Evolutionary conservation across 192 early-diverging fungal genomes (phyloP), one percentile per base, ranked within the genome.

Genomic region (Podila epigama): DNA sequence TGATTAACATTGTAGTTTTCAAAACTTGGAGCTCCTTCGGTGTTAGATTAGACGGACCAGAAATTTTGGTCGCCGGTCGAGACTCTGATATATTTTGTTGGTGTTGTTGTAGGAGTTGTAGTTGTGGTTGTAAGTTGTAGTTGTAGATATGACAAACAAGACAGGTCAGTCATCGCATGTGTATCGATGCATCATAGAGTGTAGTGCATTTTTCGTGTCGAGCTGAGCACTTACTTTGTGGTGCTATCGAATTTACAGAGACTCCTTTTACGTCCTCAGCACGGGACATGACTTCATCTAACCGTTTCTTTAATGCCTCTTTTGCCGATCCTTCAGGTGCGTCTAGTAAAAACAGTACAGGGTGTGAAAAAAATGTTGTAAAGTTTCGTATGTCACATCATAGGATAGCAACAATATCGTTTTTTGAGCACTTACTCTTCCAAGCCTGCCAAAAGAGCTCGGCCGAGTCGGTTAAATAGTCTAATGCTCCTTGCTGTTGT

Each of bases 181-280:
- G 39, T 61, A 27, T 39, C 50, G 56, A 18, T 48, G 20, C 41
- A 51, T 29, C 29, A 16, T 29, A 22, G 25, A 48, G 15, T 18
- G 32, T 59, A 18, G 54, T 41, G n/a, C 48, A 31, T 25, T 22
- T n/a, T n/a, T n/a, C n/a, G 39, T 25, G 50, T 32, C 1, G 36
- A 29, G 13, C 3, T 15, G 0, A 15, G 31, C 15, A 25, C 60
- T 51, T 79, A 82, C 75, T 68, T 34, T 60, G 34, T 25, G 62
- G 12, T 32, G 70, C 63, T 5, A 31, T 50, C 0, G 58, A n/a
- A 27, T 52, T 81, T 20, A 56, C 59, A 31, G 70, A 67, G 25
- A 80, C 51, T 57, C 75, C 80, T 58, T 87, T 87, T 9, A 87
- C 60, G 25, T 82, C 70, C 44, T 87, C 86, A 15, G 81, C 86